These are phyloP conservation scores for Canavalia ensiformis DNA, from an alignment of 306 rosid species.

Conservation along the genomic window DNA sequence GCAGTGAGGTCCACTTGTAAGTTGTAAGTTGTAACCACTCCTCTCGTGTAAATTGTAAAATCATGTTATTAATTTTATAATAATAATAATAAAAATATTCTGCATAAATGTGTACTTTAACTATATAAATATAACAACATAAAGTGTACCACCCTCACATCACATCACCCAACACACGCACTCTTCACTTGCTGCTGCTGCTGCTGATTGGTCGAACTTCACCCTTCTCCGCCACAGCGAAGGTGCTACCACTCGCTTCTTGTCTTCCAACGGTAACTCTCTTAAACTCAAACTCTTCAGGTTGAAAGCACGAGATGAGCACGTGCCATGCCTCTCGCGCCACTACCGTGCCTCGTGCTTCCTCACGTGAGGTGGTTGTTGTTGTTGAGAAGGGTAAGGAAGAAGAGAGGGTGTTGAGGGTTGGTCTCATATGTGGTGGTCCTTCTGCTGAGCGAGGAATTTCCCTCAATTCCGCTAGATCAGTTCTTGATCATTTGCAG, in stretches of 20 bases:
- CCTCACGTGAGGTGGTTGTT: constrained; percentile 38
- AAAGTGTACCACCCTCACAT: not conserved
- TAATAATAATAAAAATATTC: no score
- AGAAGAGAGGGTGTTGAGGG: constrained; percentile 60
- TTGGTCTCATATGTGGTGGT: constrained; percentile 91
- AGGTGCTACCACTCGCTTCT: not conserved
- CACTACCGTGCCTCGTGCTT: constrained; percentile 37
- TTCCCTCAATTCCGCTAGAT: constrained; percentile 94
- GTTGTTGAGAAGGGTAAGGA: constrained; percentile 44
- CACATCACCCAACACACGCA: not conserved
- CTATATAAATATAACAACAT: no score
- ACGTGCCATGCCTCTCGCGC: constrained; percentile 11
- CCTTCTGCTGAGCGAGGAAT: constrained; percentile 98
- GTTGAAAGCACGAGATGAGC: constrained; percentile 13
- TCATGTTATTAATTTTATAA: no score
- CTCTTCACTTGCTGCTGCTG: not conserved
- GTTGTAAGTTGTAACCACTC: no score
- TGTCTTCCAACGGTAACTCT: not conserved
- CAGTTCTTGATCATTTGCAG: constrained; percentile 93
- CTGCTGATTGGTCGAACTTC: not conserved
- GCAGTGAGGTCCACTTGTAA: no score
- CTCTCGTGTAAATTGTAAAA: no score
- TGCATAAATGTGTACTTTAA: no score
- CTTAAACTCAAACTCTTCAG: constrained; percentile 29
- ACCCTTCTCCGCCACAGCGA: constrained; percentile 1